Evolutionary conservation across 179 eudicot genomes (phyloP), one percentile per base, ranked within the genome.

Genomic region (Beta macrorhiza): DNA sequence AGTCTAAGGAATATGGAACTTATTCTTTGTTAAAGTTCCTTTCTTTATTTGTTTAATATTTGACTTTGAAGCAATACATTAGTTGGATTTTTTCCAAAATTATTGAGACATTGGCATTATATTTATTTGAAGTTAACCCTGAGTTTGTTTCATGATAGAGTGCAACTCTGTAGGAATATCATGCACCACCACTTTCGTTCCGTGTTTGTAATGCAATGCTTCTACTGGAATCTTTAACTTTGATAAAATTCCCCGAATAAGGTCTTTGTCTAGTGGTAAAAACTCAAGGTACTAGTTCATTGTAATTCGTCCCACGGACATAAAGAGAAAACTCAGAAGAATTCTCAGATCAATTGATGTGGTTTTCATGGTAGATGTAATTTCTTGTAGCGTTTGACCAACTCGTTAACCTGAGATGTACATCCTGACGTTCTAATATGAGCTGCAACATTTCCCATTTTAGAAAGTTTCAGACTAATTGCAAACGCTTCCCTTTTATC

Each of bases 31-130:
- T 53, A 5, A 25, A 44, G 15, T 7, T 56, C 62, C 2, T 37
- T 37, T 37, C 42, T 37, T 37, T n/a, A 2, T 63, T 78, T 5
- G 14, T 64, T 20, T 47, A 63, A 72, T 42, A 75, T 75, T 80
- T 56, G 64, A 32, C 62, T 62, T 32, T 16, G 64, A 69, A 16
- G 63, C 70, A 62, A 37, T 68, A 44, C 12, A 7, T 75, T 13
- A 75, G 59, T 57, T 83, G 53, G 55, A 73, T 58, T 79, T 75
- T 14, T 14, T 13, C 44, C 45, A 6, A 12, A 17, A 56, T 45
- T 47, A 25, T 32, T 16, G 68, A 44, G 80, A 56, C 53, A 55
- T 55, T 62, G 82, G 37, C 73, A 61, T 75, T 67, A 73, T 52
- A 25, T 53, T 75, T 76, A 25, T 53, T 75, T 76, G 49, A 8